Percentiles rank a stretch among this genome's conserved stretches.
Conservation (phyloP, 192 early-diverging fungal genomes). For the Umbelopsis sp. region DNA sequence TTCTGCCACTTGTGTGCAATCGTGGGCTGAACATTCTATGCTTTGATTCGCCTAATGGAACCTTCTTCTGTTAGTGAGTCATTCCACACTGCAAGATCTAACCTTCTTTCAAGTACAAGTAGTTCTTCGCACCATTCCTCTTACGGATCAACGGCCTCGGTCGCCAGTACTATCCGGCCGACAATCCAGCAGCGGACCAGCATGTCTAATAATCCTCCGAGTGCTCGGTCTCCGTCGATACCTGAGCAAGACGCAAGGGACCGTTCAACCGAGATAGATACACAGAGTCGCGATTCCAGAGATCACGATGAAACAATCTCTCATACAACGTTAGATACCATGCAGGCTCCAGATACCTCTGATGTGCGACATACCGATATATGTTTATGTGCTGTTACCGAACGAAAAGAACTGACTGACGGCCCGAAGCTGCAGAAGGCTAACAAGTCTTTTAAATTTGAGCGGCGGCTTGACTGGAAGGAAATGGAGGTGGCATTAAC, state of each 20-base stretch:
- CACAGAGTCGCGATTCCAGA: not conserved
- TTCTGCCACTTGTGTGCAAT: too few relatives aligned
- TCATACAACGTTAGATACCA: not conserved
- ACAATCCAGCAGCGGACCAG: not conserved
- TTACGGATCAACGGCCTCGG: not conserved
- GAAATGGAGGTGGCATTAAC: not conserved
- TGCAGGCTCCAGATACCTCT: not conserved
- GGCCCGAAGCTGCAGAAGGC: not conserved
- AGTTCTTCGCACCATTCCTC: not conserved
- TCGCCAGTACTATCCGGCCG: not conserved
- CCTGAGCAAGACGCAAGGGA: not conserved
- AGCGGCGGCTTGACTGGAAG: not conserved
- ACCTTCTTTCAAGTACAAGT: not conserved
- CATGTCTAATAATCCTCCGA: not conserved
- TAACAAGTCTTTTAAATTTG: not conserved
- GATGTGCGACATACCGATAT: not conserved
- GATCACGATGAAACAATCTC: not conserved
- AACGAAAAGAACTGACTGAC: not conserved
- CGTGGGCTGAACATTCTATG: too few relatives aligned
- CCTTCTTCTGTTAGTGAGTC: constrained; percentile 9
- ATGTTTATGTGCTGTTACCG: not conserved
- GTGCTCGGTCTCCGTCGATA: not conserved
- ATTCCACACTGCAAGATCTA: not conserved
- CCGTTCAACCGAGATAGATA: too few relatives aligned
- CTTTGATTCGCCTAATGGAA: not conserved